Evolutionary conservation across 2,329 filamentous ascomycete genomes (phyloP).

Genomic region (Sporothrix globosa): DNA sequence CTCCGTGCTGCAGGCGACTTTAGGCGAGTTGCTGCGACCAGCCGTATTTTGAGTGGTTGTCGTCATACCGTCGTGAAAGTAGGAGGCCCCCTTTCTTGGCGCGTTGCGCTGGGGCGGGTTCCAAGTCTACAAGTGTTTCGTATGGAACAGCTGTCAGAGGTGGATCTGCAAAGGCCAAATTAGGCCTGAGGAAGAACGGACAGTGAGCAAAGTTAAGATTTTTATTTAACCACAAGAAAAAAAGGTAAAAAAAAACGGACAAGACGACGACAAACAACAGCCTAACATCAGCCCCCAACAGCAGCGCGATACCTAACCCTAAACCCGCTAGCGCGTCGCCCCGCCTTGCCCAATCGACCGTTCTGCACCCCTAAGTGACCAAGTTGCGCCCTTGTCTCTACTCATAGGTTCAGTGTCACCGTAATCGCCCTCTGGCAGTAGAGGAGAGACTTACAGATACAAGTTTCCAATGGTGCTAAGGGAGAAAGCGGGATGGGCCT

Average conservation of each 20-base stretch:
- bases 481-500: too few relatives aligned
- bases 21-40: neutral
- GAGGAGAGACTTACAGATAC: too few relatives aligned
- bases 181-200: too few relatives aligned
- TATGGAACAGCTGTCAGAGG: neutral
- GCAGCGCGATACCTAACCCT: slow-evolving; percentile 4
- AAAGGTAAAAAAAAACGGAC: too few relatives aligned
- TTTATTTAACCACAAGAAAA: too few relatives aligned
- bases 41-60: neutral
- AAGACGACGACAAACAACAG: neutral
- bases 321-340: slow-evolving; percentile 21
- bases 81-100: neutral
- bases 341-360: neutral
- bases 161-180: too few relatives aligned
- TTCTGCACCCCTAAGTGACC: too few relatives aligned
- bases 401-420: neutral
- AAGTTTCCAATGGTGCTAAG: too few relatives aligned
- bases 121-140: neutral
- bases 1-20: neutral
- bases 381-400: neutral
- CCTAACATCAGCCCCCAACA: neutral
- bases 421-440: neutral
- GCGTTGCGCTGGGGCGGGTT: neutral
- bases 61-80: neutral
- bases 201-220: too few relatives aligned